These are phyloP conservation scores for Candida mattraensis DNA, from an alignment of 805 yeast species.

Conservation along the genomic window DNA sequence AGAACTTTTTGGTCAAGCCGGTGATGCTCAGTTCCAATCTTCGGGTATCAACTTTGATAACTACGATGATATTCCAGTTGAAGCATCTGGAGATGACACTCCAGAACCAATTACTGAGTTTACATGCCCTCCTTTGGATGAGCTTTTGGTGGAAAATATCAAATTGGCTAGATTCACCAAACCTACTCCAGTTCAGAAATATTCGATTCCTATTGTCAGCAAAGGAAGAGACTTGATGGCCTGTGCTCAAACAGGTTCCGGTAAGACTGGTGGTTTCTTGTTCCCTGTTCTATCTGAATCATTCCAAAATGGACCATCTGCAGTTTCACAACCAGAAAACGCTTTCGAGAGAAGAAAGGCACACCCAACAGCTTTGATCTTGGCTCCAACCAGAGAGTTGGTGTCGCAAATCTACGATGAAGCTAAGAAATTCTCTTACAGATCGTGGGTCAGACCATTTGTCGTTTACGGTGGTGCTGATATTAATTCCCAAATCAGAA, in stretches of 20 bases:
- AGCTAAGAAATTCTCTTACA: slow-evolving; percentile 91
- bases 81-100: slow-evolving; percentile 91
- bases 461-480: slow-evolving; percentile 99
- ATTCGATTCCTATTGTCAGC: slow-evolving; percentile 76
- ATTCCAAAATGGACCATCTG: slow-evolving; percentile 83
- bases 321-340: slow-evolving; percentile 43
- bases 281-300: slow-evolving; percentile 96
- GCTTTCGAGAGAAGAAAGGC: slow-evolving; percentile 71
- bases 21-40: slow-evolving; percentile 76
- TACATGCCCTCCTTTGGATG: slow-evolving; percentile 90
- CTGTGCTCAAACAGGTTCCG: slow-evolving; percentile 98
- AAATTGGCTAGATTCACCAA: slow-evolving; percentile 83
- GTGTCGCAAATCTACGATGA: slow-evolving; percentile 96
- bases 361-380: slow-evolving; percentile 88
- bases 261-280: slow-evolving; percentile 99
- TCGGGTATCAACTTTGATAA: slow-evolving; percentile 98
- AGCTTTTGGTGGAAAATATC: slow-evolving; percentile 82
- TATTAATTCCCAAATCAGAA: slow-evolving; percentile 81
- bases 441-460: slow-evolving; percentile 97
- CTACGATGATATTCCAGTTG: slow-evolving; percentile 98
- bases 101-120: slow-evolving; percentile 91
- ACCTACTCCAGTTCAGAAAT: slow-evolving; percentile 97
- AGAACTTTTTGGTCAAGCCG: slow-evolving; percentile 80
- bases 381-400: slow-evolving; percentile 99
- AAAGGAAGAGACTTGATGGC: slow-evolving; percentile 80